Evolutionary conservation across 805 yeast species (phyloP), one percentile per base, ranked within the genome.

Genomic region (Lipomyces anomalus): DNA sequence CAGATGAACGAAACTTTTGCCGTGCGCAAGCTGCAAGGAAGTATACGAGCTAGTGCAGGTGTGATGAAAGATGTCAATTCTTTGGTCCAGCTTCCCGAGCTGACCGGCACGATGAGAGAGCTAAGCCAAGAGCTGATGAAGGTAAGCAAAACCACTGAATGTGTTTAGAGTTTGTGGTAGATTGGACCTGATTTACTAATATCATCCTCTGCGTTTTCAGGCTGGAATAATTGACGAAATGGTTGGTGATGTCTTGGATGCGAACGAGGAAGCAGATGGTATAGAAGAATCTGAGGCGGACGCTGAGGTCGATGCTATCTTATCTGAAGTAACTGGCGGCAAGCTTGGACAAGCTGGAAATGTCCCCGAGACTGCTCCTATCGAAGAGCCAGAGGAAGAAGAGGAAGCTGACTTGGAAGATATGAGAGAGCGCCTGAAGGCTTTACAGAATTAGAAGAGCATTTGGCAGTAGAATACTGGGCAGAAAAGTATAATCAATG

Each of bases 1-100:
- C 87, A 95, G 57, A 76, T 90, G 30, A 87, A 85, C 55, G 97
- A 90, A 65, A 92, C 90, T 41, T 89, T 88, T 69, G 86, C 87
- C 42, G 73, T 89, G 78, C 74, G 80, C 49, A 85, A 84, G 58
- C 65, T 92, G 35, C 87, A 88, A 36, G 84, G 87, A 22, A 83
- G 89, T 33, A 77, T 92, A 78, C 79, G 79, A 40, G 68, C 80
- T 46, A 80, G 88, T 45, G 78, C 97, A 0, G 78, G 73, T 2
- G 76, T 92, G 17, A 89, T 92, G 97, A 78, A 74, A 59, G 96
- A 90, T 47, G 92, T 92, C 44, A 89, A 87, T 61, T 74, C 74
- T 37, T 69, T 92, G 58, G 82, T 89, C 1, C 73, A 73, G 50
- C 61, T 92, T 43, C 97, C 97, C 0, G 88, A 83, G 54, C 66